phyloP scores from a whole-genome alignment of 345 rosid genomes.

The Anacardium occidentale region DNA sequence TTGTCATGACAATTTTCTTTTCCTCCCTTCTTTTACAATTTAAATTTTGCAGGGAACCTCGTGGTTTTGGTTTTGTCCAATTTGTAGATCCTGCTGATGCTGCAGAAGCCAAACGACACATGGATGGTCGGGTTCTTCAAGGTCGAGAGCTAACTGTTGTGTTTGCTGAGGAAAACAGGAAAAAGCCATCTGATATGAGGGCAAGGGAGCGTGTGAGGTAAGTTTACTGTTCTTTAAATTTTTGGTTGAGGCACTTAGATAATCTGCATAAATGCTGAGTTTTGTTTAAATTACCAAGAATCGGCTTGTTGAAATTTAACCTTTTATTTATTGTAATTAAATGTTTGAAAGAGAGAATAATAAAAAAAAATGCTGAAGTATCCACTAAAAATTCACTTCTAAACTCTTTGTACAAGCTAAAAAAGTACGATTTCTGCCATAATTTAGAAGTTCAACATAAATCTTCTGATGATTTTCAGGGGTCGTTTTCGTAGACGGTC shows the following conservation, averaged over 20 bases:
- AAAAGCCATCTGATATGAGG: conserved; percentile 97
- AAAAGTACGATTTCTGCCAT: background rate
- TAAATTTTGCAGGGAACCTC: conserved; percentile 69
- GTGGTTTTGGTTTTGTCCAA: conserved; percentile 98
- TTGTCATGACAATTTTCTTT: conserved; percentile 17
- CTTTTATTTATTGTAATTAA: background rate
- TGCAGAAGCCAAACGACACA: conserved; percentile 79
- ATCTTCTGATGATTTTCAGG: conserved; percentile 26
- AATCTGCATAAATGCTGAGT: background rate
- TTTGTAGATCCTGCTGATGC: conserved; percentile 89
- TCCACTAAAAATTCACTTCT: background rate
- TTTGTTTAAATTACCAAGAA: background rate
- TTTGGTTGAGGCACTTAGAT: background rate
- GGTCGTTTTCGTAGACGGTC: conserved; percentile 56
- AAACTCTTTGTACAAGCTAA: background rate
- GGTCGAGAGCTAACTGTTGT: conserved; percentile 92
- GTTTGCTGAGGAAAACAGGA: conserved; percentile 97
- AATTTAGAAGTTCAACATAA: background rate
- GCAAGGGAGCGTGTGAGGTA: conserved; percentile 71
- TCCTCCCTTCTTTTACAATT: conserved; percentile 4
- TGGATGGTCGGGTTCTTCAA: conserved; percentile 94
- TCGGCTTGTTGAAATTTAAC: background rate
- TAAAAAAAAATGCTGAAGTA: background rate
- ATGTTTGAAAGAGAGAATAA: background rate
- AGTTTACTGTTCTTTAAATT: conserved; percentile 25